phyloP scores from a whole-genome alignment of 2,329 filamentous ascomycete species.

The Lithohypha guttulata region DNA sequence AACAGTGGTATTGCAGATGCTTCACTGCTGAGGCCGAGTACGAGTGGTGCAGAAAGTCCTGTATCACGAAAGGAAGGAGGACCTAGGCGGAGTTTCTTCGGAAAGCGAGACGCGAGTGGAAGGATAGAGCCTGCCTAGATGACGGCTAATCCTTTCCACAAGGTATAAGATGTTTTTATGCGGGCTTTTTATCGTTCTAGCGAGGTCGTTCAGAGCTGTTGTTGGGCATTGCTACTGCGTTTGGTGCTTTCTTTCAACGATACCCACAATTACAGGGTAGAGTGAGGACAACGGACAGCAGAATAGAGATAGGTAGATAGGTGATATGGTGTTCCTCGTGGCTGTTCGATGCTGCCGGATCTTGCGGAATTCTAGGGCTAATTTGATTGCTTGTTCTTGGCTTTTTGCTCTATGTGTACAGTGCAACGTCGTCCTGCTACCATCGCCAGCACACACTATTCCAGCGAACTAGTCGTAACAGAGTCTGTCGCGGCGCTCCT shows the following conservation, averaged over 20 bases:
- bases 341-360: not conserved
- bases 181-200: too few relatives aligned
- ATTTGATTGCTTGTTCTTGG: too few relatives aligned
- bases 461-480: too few relatives aligned
- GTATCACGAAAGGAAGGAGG: slow-evolving; percentile 32
- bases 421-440: too few relatives aligned
- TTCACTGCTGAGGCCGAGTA: slow-evolving; percentile 14
- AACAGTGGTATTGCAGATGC: slow-evolving; percentile 17
- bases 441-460: too few relatives aligned
- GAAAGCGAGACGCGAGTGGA: slow-evolving; percentile 29
- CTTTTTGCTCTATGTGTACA: too few relatives aligned
- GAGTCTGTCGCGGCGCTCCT: not conserved
- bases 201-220: too few relatives aligned
- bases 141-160: too few relatives aligned
- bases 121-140: slow-evolving; percentile 5
- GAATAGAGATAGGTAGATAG: too few relatives aligned
- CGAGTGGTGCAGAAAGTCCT: slow-evolving; percentile 27
- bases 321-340: not conserved
- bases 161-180: too few relatives aligned
- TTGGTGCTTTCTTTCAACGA: slow-evolving; percentile 12
- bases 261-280: slow-evolving; percentile 8
- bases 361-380: too few relatives aligned
- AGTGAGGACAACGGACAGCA: not conserved
- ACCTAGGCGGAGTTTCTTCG: slow-evolving; percentile 36
- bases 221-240: not conserved